Percentiles rank a stretch among this genome's conserved stretches.
phyloP scores from a whole-genome alignment of 1,139 yeast species.

The Trichomonascaceae sp. region DNA sequence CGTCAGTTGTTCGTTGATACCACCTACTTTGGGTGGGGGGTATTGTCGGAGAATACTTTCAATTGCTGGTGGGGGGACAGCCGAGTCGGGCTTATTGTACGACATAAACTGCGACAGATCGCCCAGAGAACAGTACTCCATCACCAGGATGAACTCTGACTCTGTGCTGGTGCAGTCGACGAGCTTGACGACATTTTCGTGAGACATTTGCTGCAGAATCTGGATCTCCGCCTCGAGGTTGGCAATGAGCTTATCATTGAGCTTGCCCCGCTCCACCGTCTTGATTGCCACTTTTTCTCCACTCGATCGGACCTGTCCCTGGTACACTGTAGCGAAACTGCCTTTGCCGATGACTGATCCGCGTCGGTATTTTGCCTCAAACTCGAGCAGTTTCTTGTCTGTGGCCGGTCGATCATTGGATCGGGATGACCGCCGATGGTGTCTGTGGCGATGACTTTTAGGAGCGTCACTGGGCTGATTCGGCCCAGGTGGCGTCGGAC shows the following conservation, averaged over 20 bases:
- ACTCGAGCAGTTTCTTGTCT: background rate
- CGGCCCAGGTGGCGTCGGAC: too few species aligned
- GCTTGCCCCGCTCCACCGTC: conserved; percentile 69
- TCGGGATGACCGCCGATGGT: too few species aligned
- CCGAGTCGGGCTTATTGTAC: conserved; percentile 50
- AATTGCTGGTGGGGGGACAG: conserved; percentile 66
- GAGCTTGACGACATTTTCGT: conserved; percentile 84
- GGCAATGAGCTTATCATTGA: conserved; percentile 76
- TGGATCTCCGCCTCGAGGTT: conserved; percentile 85
- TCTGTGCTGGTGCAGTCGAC: conserved; percentile 71
- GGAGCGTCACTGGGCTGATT: too few species aligned
- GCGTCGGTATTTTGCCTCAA: conserved; percentile 25
- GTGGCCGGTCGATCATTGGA: too few species aligned
- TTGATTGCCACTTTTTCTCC: conserved; percentile 70
- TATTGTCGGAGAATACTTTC: conserved; percentile 63
- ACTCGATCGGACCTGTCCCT: conserved; percentile 39
- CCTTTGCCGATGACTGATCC: conserved; percentile 86
- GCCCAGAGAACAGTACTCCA: conserved; percentile 95
- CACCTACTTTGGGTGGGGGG: conserved; percentile 67
- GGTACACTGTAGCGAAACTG: conserved; percentile 87
- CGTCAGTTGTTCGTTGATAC: conserved; percentile 66
- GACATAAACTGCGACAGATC: conserved; percentile 81
- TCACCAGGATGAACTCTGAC: conserved; percentile 75
- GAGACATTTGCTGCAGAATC: conserved; percentile 72
- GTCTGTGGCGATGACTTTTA: too few species aligned